These are phyloP conservation scores for Cyberlindnera euphorbiae DNA, from an alignment of 805 yeast genomes.

Conservation along the genomic window DNA sequence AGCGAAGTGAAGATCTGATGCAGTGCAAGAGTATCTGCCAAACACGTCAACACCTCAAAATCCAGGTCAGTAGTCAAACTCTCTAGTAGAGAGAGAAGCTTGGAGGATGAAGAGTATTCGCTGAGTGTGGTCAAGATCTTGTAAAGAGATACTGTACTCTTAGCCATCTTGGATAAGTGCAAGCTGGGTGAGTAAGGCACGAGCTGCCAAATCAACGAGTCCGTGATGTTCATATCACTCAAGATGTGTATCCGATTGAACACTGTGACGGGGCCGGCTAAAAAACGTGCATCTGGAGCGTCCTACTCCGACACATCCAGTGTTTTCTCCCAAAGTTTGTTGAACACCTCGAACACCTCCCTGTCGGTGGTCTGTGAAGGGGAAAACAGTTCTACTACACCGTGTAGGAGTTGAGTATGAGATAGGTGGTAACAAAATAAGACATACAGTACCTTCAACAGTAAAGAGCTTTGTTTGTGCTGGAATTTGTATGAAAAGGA, in stretches of 20 bases:
- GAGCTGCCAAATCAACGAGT: too few species aligned
- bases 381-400: constrained; percentile 13
- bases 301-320: constrained; percentile 8
- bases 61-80: too few species aligned
- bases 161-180: too few species aligned
- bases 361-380: constrained; percentile 14
- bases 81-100: too few species aligned
- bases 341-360: constrained; percentile 23
- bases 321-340: constrained; percentile 24
- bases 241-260: constrained; percentile 14
- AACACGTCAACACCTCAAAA: too few species aligned
- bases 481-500: constrained; percentile 22
- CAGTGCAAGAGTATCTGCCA: too few species aligned
- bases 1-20: too few species aligned
- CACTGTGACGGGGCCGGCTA: constrained; percentile 22
- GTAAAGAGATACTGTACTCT: too few species aligned
- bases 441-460: constrained; percentile 16
- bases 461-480: constrained; percentile 6
- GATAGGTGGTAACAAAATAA: constrained; percentile 16
- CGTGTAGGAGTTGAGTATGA: constrained; percentile 9
- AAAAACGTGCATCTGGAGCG: constrained; percentile 3
- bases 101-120: too few species aligned
- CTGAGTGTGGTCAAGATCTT: too few species aligned
- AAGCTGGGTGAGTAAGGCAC: too few species aligned
- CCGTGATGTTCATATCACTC: too few species aligned